Percentiles rank a stretch among this genome's conserved stretches.
phyloP scores from a whole-genome alignment of 2,329 filamentous ascomycete species.

The Rosellinia necatrix region DNA sequence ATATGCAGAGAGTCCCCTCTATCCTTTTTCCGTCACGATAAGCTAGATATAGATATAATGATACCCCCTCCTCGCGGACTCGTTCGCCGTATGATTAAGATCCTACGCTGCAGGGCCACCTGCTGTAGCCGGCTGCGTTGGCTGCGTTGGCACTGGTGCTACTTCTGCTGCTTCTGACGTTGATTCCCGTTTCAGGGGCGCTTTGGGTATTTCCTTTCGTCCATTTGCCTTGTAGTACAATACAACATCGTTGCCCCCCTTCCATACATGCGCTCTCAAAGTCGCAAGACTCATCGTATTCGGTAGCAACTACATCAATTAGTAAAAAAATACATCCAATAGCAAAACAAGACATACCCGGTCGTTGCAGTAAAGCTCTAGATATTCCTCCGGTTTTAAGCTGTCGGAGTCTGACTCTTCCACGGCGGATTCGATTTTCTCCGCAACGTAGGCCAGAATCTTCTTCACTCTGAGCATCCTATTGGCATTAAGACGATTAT shows the following conservation, averaged over 20 bases:
- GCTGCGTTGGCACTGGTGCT: slow-evolving; percentile 7
- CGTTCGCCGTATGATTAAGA: neutral
- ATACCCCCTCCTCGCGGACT: slow-evolving; percentile 35
- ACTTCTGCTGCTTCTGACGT: slow-evolving; percentile 22
- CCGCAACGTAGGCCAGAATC: slow-evolving; percentile 88
- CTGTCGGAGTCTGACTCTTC: slow-evolving; percentile 62
- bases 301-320: slow-evolving; percentile 62
- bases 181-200: slow-evolving; percentile 34
- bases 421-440: slow-evolving; percentile 78
- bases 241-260: slow-evolving; percentile 89
- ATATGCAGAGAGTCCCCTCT: slow-evolving; percentile 13
- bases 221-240: slow-evolving; percentile 92
- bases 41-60: slow-evolving; percentile 35
- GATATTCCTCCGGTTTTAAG: slow-evolving; percentile 84
- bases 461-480: slow-evolving; percentile 96
- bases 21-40: slow-evolving; percentile 16
- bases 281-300: slow-evolving; percentile 92
- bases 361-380: slow-evolving; percentile 93
- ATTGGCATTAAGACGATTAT: slow-evolving; percentile 92
- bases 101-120: slow-evolving; percentile 25
- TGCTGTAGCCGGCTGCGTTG: slow-evolving; percentile 25
- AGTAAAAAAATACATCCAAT: slow-evolving; percentile 22
- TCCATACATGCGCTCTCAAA: slow-evolving; percentile 90
- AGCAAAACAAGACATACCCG: slow-evolving; percentile 63
- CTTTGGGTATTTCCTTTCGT: slow-evolving; percentile 64